Conservation (phyloP, 768 basidiomycete genomes). For the Tephrocybe rancida region DNA sequence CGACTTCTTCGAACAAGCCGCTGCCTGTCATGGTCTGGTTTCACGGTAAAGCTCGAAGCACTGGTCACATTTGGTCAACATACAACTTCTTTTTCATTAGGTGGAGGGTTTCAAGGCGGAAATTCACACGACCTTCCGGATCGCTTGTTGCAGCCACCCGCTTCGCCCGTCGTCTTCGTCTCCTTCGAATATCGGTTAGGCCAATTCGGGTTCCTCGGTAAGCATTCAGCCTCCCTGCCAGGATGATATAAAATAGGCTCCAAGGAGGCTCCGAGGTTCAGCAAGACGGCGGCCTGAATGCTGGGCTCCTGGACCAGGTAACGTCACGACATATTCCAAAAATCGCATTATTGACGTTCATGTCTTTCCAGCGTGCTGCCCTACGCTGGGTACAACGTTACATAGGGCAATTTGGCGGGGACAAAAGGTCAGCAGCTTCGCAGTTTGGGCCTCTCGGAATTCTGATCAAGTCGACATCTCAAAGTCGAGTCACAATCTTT, state of each 20-base stretch:
- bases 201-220: conserved; percentile 43
- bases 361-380: conserved; percentile 28
- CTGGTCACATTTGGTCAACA: not conserved
- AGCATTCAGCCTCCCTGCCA: conserved; percentile 5
- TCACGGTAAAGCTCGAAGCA: conserved; percentile 30
- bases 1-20: conserved; percentile 19
- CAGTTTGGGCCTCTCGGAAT: not conserved
- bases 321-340: not conserved
- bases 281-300: conserved; percentile 36
- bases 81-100: conserved; percentile 19
- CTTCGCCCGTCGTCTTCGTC: conserved; percentile 38
- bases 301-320: conserved; percentile 43
- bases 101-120: conserved; percentile 44
- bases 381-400: conserved; percentile 41
- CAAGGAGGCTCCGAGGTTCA: conserved; percentile 35
- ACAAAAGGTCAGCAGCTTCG: conserved; percentile 27
- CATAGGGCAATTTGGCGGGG: conserved; percentile 38
- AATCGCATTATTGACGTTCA: not conserved
- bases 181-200: conserved; percentile 46
- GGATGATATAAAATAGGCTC: not conserved
- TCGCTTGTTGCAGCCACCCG: conserved; percentile 30
- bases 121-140: conserved; percentile 34
- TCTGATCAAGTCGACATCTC: not conserved
- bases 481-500: conserved; percentile 43
- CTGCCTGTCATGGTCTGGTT: conserved; percentile 45